phyloP scores from a whole-genome alignment of 2,329 filamentous ascomycete genomes.

The Esteya vermicola region DNA sequence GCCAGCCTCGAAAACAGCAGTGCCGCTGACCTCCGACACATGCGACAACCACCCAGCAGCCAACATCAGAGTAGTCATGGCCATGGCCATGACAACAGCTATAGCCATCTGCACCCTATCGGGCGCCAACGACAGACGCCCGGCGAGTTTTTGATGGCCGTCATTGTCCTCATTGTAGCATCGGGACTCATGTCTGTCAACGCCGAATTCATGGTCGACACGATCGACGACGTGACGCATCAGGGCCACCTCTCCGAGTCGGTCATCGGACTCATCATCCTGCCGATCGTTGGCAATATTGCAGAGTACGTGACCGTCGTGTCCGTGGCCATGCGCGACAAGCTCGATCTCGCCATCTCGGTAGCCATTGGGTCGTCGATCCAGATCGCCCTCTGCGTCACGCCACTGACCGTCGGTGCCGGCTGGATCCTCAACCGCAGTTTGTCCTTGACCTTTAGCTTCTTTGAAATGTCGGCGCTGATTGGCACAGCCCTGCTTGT shows the following conservation, averaged over 20 bases:
- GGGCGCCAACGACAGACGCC: constrained; percentile 34
- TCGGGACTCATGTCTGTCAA: constrained; percentile 65
- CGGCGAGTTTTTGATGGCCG: constrained; percentile 12
- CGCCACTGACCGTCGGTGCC: constrained; percentile 64
- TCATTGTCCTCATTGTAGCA: constrained; percentile 47
- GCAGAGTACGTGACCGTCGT: constrained; percentile 72
- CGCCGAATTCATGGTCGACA: constrained; percentile 62
- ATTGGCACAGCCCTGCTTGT: constrained; percentile 75
- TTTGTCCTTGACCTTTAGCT: constrained; percentile 69
- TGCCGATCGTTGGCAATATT: constrained; percentile 69
- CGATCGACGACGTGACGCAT: constrained; percentile 53
- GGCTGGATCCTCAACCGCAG: constrained; percentile 59
- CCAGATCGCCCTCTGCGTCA: constrained; percentile 70
- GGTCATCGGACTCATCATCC: constrained; percentile 64
- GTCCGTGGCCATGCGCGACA: constrained; percentile 65
- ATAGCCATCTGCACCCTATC: not conserved
- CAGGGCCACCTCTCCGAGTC: constrained; percentile 49
- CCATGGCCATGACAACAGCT: no score
- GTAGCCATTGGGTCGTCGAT: constrained; percentile 72
- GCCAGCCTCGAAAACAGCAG: constrained; percentile 43
- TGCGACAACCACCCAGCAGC: no score
- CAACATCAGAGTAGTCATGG: no score
- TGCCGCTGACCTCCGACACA: no score
- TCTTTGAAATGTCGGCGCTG: constrained; percentile 76
- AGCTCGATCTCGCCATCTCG: constrained; percentile 61